These are phyloP conservation scores for Pittosporum tobira DNA, from an alignment of 129 eudicot species.

Conservation along the genomic window DNA sequence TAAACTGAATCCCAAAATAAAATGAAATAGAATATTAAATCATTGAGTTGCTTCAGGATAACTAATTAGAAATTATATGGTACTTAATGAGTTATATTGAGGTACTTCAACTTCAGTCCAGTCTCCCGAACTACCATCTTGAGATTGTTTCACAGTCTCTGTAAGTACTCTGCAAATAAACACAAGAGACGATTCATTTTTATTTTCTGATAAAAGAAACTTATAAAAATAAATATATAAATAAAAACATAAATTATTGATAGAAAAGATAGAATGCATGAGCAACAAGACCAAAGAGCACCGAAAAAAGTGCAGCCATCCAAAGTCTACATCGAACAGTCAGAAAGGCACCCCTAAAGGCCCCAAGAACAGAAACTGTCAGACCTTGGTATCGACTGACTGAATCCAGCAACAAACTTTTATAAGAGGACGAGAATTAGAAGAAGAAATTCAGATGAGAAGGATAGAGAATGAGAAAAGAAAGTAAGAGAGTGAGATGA, in stretches of 20 bases:
- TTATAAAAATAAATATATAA: neutral
- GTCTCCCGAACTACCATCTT: constrained; percentile 51
- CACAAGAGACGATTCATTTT: constrained; percentile 1
- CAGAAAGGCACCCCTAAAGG: neutral
- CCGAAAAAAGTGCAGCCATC: too few relatives aligned
- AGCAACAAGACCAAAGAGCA: neutral
- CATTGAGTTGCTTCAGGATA: too few relatives aligned
- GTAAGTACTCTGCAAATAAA: constrained; percentile 54
- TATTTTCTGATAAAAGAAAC: neutral
- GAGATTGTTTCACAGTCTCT: constrained; percentile 59
- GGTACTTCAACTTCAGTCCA: constrained; percentile 83
- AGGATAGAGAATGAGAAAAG: too few relatives aligned
- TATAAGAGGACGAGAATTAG: too few relatives aligned
- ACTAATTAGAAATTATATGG: too few relatives aligned
- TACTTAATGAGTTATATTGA: constrained; percentile 1
- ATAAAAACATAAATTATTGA: neutral
- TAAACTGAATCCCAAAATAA: too few relatives aligned
- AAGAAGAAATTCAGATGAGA: too few relatives aligned
- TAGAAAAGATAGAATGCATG: neutral
- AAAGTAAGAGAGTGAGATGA: too few relatives aligned
- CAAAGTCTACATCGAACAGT: too few relatives aligned
- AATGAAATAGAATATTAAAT: too few relatives aligned
- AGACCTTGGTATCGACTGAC: too few relatives aligned
- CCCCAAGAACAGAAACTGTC: neutral
- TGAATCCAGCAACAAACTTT: too few relatives aligned